Base-by-base conservation (phyloP, 164 flowering plant genomes). In the Tinospora cordifolia region DNA sequence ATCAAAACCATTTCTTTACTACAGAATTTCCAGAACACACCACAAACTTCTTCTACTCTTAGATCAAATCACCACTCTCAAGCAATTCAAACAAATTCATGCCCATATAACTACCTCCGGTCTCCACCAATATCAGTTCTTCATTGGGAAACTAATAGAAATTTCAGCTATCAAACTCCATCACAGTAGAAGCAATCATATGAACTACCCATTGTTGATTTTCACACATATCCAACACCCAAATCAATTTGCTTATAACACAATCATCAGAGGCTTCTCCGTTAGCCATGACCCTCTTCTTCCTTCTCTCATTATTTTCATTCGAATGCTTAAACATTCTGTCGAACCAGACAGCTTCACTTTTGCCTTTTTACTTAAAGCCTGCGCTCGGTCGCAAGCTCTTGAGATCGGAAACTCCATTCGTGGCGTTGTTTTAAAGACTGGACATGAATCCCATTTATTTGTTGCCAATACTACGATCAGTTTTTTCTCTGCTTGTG, bases 211-310 rank as follows among this genome's bases (percentile, higher is more conserved):
- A 4, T 64, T 76, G 71, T 46, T 39, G n/a, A 71, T 76, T 6
- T 76, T 76, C 72, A n/a, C 65, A 15, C 75, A 76, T 13, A 8
- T 72, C 19, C 65, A 58, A 22, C 15, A 68, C 62, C 78, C 68
- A 57, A 72, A 68, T 63, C 72, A 63, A 49, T 76, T 76, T 60
- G 46, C 78, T n/a, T 76, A 75, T 75, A 76, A 76, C 46, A 76
- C 78, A 44, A 72, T 76, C 60, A 72, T 76, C 22, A 72, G 78
- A 30, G 78, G 78, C 62, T 72, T 68, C 68, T 68, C 78, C 17
- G 54, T 76, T 21, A 63, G 78, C 65, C 63, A 63, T 14, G 39
- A 64, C 39, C 78, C 78, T 40, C 69, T 39, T 30, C 36, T 30
- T 5, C 69, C 26, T 54, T 71, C 78, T 59, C 41, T 76, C 46